phyloP scores from a whole-genome alignment of 2,329 filamentous ascomycete genomes.

The Aspergillus sp. region DNA sequence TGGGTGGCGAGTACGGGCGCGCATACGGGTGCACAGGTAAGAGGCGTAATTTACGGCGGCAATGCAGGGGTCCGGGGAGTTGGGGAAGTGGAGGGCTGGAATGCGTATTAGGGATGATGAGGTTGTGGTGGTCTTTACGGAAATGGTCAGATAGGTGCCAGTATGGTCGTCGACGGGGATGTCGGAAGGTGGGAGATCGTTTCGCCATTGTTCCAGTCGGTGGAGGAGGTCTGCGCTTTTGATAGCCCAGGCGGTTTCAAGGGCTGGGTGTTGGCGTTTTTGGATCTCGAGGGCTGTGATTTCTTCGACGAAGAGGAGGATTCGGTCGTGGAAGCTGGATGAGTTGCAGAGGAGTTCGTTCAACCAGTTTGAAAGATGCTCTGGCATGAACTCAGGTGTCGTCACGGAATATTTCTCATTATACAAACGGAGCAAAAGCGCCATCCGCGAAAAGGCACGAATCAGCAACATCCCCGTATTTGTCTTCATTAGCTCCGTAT shows the following conservation, averaged over 20 bases:
- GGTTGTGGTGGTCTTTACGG: slow-evolving; percentile 2
- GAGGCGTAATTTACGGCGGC: slow-evolving; percentile 9
- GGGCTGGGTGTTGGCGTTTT: slow-evolving; percentile 7
- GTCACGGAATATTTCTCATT: slow-evolving; percentile 11
- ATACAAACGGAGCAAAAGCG: slow-evolving; percentile 10
- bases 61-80: slow-evolving; percentile 5
- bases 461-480: slow-evolving; percentile 6
- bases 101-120: slow-evolving; percentile 1
- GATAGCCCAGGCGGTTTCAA: slow-evolving; percentile 1
- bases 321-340: slow-evolving; percentile 3
- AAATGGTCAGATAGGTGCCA: slow-evolving; percentile 5
- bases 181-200: slow-evolving; percentile 2
- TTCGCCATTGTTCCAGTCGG: slow-evolving; percentile 3
- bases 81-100: slow-evolving; percentile 6
- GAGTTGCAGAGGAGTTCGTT: slow-evolving; percentile 4
- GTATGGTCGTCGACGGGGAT: slow-evolving; percentile 5
- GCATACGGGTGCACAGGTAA: slow-evolving; percentile 9
- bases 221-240: slow-evolving; percentile 3
- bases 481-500: slow-evolving; percentile 4
- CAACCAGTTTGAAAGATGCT: slow-evolving; percentile 3
- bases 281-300: slow-evolving; percentile 7
- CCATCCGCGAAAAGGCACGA: slow-evolving; percentile 10
- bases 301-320: slow-evolving; percentile 7
- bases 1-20: slow-evolving; percentile 7
- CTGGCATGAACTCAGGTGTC: slow-evolving; percentile 4